Evolutionary conservation across 495 filamentous ascomycete species (phyloP), one percentile per base, ranked within the genome.

Genomic region (Aspergillus panamensis): DNA sequence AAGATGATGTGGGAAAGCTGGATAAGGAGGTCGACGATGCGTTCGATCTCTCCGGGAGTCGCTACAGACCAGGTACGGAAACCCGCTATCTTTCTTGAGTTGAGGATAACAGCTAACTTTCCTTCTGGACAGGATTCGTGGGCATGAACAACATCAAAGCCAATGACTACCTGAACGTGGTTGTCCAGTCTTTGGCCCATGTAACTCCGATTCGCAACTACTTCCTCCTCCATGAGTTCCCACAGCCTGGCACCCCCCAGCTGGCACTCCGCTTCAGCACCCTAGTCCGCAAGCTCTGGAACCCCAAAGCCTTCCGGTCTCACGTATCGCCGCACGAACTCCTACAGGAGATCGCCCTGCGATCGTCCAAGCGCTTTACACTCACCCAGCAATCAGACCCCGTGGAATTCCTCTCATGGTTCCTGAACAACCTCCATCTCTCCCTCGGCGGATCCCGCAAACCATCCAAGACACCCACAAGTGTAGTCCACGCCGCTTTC

Each of bases 91-190:
- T 10, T 14, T 21, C 21, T 8, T 29, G 21, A 19, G 7, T n/a
- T 35, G 17, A 13, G n/a, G 17, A 37, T 3, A 30, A 14, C 31
- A 21, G 47, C 64, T 70, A 39, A 69, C 44, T 19, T 55, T 45
- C 8, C n/a, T 45, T 9, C 8, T 10, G 5, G 25, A 14, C 68
- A 77, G 87, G 94, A 4, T 99, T 96, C 69, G 92, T 99, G 60
- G 94, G 94, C 58, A 91, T 99, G 87, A 97, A 99, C 77, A 97
- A 99, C 71, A 97, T 99, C 78, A 99, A 99, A 70, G 91, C 90
- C 48, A 99, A 99, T 73, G 94, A 99, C 73, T 99, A 97, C 73
- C 80, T 97, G 62, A 99, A 99, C 67, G 93, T 96, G 7, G 84
- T 97, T 7, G 85, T 94, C n/a, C 95, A 99, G 66, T 85, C 94